Evolutionary conservation across 352 stramenopile genomes (phyloP), one percentile per base, ranked within the genome.

Genomic region (Globisporangium irregulare): DNA sequence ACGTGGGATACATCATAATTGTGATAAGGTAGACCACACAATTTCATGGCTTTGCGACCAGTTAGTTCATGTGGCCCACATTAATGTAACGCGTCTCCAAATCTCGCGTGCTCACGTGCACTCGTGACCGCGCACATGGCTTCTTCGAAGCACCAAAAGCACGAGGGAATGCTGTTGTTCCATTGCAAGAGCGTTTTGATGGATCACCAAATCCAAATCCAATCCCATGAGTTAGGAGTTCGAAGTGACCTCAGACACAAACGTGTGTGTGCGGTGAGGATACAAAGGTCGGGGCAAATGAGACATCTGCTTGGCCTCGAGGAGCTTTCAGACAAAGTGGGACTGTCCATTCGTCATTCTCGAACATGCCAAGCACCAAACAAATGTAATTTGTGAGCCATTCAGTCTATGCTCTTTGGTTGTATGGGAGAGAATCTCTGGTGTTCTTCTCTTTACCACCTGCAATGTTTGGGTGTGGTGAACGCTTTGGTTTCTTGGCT

Each of bases 341-440:
- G 18, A 46, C 29, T 34, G 53, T 58, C 53, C 53, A 59, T 24
- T 25, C 32, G 20, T 20, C 54, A 20, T 38, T 59, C 54, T 59
- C 54, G 54, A 59, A 59, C 54, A 20, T 41, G 53, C 54, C 54
- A 59, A 59, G 54, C 54, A 59, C 24, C 48, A 59, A 59, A 58
- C 10, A 14, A 43, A 14, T 18, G 20, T n/a, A 25, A 55, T 4
- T 55, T 27, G 20, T 25, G 22, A 32, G 10, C 36, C 12, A 43
- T 43, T 6, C 36, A 32, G 27, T 43, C 12, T 43, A 43, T 4
- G 12, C 34, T 12, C 1, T 32, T 7, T 32, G 27, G 27, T 7
- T 32, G 34, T 38, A 38, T 38, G 34, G 36, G 36, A 36, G 32
- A 2, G 32, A 43, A 43, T 43, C 36, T 48, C 15, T 48, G 41